Evolutionary conservation across 495 filamentous ascomycete genomes (phyloP), one percentile per base, ranked within the genome.

Genomic region (Cryomyces minteri): DNA sequence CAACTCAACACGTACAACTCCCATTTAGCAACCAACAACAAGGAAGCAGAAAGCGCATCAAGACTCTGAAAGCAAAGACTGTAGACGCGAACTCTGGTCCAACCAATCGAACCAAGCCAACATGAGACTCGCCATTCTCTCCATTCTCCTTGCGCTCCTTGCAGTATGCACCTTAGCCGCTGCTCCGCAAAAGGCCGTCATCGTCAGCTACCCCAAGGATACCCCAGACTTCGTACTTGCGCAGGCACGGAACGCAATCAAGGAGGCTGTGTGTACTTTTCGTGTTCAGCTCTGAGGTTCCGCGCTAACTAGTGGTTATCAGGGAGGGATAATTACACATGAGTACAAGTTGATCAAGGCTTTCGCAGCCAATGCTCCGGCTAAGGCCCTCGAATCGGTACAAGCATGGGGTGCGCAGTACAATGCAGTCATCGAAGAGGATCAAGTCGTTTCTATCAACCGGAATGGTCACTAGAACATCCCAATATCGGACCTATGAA

Each of bases 341-440:
- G 68, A 72, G 47, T 76, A 72, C 50, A 57, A 63, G 47, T 54
- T 76, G 12, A 67, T 77, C 56, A 73, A 67, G 63, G 84, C 79
- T 14, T 93, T 88, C 57, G 76, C 84, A 38, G 80, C 77, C 39
- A 77, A 80, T 49, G 74, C 77, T 40, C 74, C 82, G 2, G 70
- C 68, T 29, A 74, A 76, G 49, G 69, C 74, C n/a, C 60, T 93
- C 34, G 69, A 82, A 47, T 72, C 68, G 5, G 71, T 93, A n/a
- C 71, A 78, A 42, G 70, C 73, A 0, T 66, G 72, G 63, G 78
- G 80, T 28, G 58, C 68, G 31, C 57, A 76, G 43, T 80, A 81
- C 58, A 65, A 74, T 38, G 76, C 80, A 1, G 58, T 70, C 7
- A 76, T 94, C 42, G 86, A 94, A 56, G 80, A 86, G 50, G 84